Evolutionary conservation across 2,329 filamentous ascomycete genomes (phyloP).

Genomic region (Simplicillium aogashimaense): DNA sequence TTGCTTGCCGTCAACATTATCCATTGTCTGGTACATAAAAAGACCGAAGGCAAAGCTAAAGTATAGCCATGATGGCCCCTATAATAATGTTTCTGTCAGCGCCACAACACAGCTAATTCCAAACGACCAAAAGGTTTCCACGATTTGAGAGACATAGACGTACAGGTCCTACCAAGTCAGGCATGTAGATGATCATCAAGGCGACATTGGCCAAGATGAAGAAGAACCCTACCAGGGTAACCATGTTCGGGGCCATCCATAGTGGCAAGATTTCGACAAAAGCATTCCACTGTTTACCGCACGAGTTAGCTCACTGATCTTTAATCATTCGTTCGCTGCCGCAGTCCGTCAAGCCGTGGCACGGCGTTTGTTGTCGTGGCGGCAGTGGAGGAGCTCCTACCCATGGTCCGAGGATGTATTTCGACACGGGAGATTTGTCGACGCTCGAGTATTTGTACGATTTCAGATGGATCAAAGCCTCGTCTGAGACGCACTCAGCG

Average conservation of each 20-base stretch:
- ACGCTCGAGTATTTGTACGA: constrained; percentile 96
- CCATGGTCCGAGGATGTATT: constrained; percentile 91
- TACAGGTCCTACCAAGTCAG: constrained; percentile 84
- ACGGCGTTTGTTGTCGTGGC: constrained; percentile 3
- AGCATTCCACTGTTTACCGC: constrained; percentile 73
- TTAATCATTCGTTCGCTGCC: not conserved
- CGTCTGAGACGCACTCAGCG: constrained; percentile 74
- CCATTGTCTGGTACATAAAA: constrained; percentile 99
- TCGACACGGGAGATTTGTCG: constrained; percentile 87
- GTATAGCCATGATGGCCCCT: constrained; percentile 88
- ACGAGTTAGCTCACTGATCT: constrained; percentile 7
- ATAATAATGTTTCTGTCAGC: constrained; percentile 7
- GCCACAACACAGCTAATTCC: too few relatives aligned
- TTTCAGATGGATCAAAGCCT: constrained; percentile 83
- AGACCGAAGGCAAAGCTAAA: constrained; percentile 91
- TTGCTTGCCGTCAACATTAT: constrained; percentile 98
- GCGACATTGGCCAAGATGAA: constrained; percentile 83
- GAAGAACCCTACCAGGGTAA: constrained; percentile 88
- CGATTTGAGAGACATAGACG: constrained; percentile 19
- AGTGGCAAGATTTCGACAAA: constrained; percentile 85
- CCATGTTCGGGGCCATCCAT: constrained; percentile 97
- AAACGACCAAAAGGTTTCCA: too few relatives aligned
- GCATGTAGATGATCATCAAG: constrained; percentile 67
- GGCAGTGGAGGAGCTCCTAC: constrained; percentile 43
- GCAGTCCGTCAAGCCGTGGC: not conserved